These are phyloP conservation scores for Brassica carinata DNA, from an alignment of 345 rosid species.

Conservation along the genomic window DNA sequence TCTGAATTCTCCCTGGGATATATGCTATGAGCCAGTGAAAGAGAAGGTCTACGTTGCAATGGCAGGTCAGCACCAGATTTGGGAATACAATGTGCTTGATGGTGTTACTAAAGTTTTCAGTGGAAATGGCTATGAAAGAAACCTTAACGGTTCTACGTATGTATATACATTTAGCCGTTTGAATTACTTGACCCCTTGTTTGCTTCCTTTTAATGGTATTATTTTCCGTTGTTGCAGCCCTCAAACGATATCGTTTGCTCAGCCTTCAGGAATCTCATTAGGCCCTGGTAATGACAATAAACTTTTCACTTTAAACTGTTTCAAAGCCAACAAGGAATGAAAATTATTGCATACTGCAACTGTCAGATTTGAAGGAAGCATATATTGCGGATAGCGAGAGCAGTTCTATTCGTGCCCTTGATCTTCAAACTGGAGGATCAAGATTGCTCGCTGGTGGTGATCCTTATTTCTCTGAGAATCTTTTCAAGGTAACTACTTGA, in stretches of 20 bases:
- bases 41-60: constrained; percentile 88
- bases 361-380: constrained; percentile 62
- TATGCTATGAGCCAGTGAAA: constrained; percentile 67
- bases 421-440: constrained; percentile 85
- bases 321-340: neutral
- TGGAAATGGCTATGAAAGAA: constrained; percentile 92
- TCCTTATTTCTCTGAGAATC: constrained; percentile 75
- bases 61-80: constrained; percentile 98
- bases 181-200: neutral
- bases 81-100: constrained; percentile 71
- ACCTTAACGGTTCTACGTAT: constrained; percentile 87
- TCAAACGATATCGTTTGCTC: constrained; percentile 79
- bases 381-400: constrained; percentile 96
- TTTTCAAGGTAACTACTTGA: constrained; percentile 63
- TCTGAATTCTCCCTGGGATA: constrained; percentile 97
- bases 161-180: neutral
- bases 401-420: constrained; percentile 87
- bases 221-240: constrained; percentile 52
- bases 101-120: constrained; percentile 79
- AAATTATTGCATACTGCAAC: neutral
- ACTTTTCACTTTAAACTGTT: neutral
- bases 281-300: constrained; percentile 55
- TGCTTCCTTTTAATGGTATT: neutral
- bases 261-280: constrained; percentile 88
- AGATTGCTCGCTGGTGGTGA: constrained; percentile 90